Evolutionary conservation across 768 basidiomycete species (phyloP), one percentile per base, ranked within the genome.

Genomic region (Xerocomellus chrysenteron): DNA sequence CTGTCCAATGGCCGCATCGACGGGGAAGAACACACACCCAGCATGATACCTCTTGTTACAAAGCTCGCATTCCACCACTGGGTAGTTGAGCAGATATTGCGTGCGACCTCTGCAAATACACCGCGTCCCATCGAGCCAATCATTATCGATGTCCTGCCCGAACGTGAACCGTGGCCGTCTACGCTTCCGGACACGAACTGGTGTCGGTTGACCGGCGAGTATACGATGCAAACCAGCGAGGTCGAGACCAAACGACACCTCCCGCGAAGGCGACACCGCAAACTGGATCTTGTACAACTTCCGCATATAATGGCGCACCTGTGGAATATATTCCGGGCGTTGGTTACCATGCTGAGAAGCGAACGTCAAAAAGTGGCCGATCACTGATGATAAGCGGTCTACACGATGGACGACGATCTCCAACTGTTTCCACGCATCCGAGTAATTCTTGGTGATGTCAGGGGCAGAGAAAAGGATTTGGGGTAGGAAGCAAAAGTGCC

Each of bases 201-300:
- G 69, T 57, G 72, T 65, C 37, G 87, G 86, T 54, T 86, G 82
- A 35, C 81, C 82, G 17, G 90, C 90, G 32, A 92, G 79, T 52
- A 90, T 85, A 9, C 91, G 86, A 71, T 94, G 91, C 46, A 94
- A 71, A 10, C 88, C 87, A 39, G 91, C 89, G 21, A 92, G 80
- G 68, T 93, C 89, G 28, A 94, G 76, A 16, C 91, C 91, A 62
- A 85, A 93, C 2, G 90, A 91, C 2, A 89, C 82, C 47, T 91
- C 90, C 2, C 85, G 87, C 57, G 83, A 88, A 3, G 90, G 88
- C 0, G 88, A 88, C 11, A 94, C 87, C n/a, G 87, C 86, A 66
- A 94, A 92, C 72, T 92, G 91, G 50, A 94, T 89, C 74, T 86
- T 88, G 78, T 86, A 93, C 16, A 93, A 75, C 74, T 94, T 94